Evolutionary conservation across 208 protist genomes (phyloP).

Genomic region (Wallacemonas sp.): DNA sequence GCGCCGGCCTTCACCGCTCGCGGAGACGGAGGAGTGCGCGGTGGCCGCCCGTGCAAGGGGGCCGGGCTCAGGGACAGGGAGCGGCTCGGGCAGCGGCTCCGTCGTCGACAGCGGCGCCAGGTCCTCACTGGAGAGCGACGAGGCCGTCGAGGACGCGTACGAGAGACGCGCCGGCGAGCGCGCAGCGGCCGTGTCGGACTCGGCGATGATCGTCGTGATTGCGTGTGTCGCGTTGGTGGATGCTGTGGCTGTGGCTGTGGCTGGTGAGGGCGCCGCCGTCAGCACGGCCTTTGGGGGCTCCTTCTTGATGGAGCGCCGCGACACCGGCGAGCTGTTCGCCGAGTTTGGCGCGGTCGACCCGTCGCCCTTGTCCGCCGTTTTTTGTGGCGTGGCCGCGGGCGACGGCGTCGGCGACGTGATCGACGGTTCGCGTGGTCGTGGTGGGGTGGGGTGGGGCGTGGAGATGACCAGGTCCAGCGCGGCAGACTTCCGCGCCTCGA

Average conservation of each 20-base stretch:
- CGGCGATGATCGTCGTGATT: too few relatives aligned
- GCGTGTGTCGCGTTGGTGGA: neutral
- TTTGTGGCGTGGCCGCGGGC: neutral
- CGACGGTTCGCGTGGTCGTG: neutral
- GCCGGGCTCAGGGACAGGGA: too few relatives aligned
- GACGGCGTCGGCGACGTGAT: neutral
- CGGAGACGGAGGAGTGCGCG: too few relatives aligned
- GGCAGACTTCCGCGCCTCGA: neutral
- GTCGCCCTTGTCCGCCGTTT: neutral
- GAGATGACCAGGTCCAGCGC: constrained; percentile 12
- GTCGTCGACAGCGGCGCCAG: too few relatives aligned
- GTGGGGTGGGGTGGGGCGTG: neutral
- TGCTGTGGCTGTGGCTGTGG: neutral
- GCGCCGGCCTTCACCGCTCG: neutral
- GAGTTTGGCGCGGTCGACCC: neutral
- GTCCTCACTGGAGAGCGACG: too few relatives aligned
- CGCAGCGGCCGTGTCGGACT: too few relatives aligned
- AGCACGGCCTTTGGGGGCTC: neutral
- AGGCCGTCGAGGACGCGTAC: too few relatives aligned
- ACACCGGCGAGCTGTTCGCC: neutral
- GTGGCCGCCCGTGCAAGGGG: too few relatives aligned
- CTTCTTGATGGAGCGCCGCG: constrained; percentile 8
- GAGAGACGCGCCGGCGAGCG: too few relatives aligned
- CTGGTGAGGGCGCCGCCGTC: neutral
- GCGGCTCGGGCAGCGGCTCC: too few relatives aligned